These are phyloP conservation scores for Mortierella claussenii DNA, from an alignment of 192 early-diverging fungal species.

Conservation along the genomic window DNA sequence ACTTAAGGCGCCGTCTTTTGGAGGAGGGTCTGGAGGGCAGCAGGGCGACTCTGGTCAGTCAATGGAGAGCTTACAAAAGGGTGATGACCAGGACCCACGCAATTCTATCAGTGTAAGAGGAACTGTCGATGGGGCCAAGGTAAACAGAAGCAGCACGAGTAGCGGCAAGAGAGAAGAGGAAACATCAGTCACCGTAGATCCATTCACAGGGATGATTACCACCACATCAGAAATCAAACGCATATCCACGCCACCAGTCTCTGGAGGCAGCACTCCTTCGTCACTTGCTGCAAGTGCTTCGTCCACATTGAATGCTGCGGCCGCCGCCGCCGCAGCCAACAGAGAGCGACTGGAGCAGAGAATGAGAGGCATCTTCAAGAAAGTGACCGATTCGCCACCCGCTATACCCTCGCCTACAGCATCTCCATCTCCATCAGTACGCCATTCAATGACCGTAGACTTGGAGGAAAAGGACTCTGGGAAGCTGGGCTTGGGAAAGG, in stretches of 20 bases:
- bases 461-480: too few relatives aligned
- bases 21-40: not conserved
- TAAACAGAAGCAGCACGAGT: too few relatives aligned
- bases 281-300: not conserved
- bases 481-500: too few relatives aligned
- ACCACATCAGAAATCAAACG: constrained; percentile 45
- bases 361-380: constrained; percentile 50
- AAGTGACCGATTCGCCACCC: constrained; percentile 25
- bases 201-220: constrained; percentile 61
- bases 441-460: too few relatives aligned
- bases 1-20: not conserved
- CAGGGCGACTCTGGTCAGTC: too few relatives aligned
- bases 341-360: constrained; percentile 60
- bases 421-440: constrained; percentile 14
- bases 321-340: constrained; percentile 35
- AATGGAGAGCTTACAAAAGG: not conserved
- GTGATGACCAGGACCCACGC: not conserved
- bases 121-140: constrained; percentile 6
- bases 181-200: constrained; percentile 51
- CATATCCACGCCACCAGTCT: constrained; percentile 32
- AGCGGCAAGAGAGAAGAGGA: not conserved
- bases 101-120: not conserved
- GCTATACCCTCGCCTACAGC: constrained; percentile 20
- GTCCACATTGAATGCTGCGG: constrained; percentile 13
- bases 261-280: not conserved